These are phyloP conservation scores for Mortierella sp. DNA, from an alignment of 371 early-diverging fungal species.

Conservation along the genomic window DNA sequence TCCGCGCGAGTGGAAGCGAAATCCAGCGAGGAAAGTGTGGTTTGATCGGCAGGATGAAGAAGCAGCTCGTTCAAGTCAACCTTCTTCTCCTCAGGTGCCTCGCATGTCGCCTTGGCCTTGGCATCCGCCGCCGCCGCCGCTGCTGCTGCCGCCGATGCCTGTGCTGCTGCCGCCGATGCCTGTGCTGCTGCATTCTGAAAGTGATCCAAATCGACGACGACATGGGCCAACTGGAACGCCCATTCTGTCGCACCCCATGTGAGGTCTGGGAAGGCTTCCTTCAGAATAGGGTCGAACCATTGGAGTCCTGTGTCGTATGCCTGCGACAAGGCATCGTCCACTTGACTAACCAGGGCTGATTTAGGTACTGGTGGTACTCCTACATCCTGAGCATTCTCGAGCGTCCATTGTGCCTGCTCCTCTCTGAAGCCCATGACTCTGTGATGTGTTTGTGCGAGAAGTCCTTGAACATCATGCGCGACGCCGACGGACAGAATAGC, in stretches of 20 bases:
- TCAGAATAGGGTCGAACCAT: constrained; percentile 51
- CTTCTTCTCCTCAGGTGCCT: constrained; percentile 3
- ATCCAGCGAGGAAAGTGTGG: neutral
- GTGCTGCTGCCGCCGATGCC: constrained; percentile 3
- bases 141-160: neutral
- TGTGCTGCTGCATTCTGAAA: neutral
- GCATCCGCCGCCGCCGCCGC: neutral
- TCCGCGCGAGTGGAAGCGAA: neutral
- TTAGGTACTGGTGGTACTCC: neutral
- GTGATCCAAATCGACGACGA: constrained; percentile 32
- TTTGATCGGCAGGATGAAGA: constrained; percentile 9
- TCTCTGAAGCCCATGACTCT: constrained; percentile 25
- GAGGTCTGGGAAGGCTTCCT: constrained; percentile 45
- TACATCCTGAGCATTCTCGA: neutral
- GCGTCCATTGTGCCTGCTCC: neutral
- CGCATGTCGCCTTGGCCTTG: constrained; percentile 11
- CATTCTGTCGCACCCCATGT: constrained; percentile 45
- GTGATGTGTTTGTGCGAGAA: constrained; percentile 43
- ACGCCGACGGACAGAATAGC: constrained; percentile 40
- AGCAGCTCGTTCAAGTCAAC: constrained; percentile 15
- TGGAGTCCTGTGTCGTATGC: constrained; percentile 41
- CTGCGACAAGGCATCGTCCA: constrained; percentile 27
- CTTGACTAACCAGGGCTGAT: constrained; percentile 1
- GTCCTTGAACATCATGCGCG: constrained; percentile 48
- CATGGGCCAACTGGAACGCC: constrained; percentile 38